Base-by-base conservation (phyloP, 371 early-diverging fungal genomes). In the Fennellomyces sp. region DNA sequence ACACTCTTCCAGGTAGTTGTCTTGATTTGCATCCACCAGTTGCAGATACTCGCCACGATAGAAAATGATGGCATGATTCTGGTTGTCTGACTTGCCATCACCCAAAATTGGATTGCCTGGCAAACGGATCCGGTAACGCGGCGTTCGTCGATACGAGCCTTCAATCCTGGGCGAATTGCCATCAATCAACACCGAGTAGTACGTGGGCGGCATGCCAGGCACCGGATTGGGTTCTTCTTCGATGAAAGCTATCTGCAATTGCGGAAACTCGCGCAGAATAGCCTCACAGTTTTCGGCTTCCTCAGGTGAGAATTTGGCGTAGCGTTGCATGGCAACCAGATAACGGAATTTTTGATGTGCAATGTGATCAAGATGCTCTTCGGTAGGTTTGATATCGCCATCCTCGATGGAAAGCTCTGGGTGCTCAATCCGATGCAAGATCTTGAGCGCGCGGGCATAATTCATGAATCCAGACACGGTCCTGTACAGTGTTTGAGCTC, bases 11-110 rank as follows among this genome's bases (percentile, higher is more conserved):
- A 93, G 76, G 65, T 95, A 95, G 72, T 95, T 91, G 68, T 96
- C 96, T 70, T 95, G 94, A 64, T 96, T 96, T 35, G 96, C 94
- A 60, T 95, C 96, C 6, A 96, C 87, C n/a, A 96, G 74, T 67
- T 94, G 92, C 49, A 91, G 56, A 52, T 92, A 91, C 68, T 94
- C 94, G 23, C 95, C 96, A 21, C 96, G 91, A 42, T 87, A 86
- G 61, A 91, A 96, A 30, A 94, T 89, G 38, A 95, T 78, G 2
- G 92, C 85, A 61, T 91, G 91, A 68, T 95, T 95, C 72, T 96
- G 95, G 68, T 95, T 94, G 66, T 94, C 95, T 0, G 93, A 89
- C 76, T 94, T 94, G 48, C 95, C 95, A 66, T 96, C 95, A 27
- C 96, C 95, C 13, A 96, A 74, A 60, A 95, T 92, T 2, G 95